Percentiles rank a stretch among this genome's conserved stretches.
Conservation (phyloP, 73 alveolate species). For the Tetrahymena thermophila region DNA sequence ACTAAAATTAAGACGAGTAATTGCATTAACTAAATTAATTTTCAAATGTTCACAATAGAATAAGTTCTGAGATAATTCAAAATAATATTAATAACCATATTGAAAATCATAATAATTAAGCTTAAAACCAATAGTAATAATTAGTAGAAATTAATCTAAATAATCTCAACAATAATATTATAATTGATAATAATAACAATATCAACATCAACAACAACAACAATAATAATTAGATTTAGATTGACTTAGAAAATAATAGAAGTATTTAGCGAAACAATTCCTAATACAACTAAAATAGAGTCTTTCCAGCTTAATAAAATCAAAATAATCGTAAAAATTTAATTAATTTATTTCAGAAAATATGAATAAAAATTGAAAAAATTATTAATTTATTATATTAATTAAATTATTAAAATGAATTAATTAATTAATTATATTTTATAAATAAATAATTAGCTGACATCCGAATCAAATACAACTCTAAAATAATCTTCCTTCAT, state of each 20-base stretch:
- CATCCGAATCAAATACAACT: not conserved
- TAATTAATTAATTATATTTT: not conserved
- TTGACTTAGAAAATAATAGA: not conserved
- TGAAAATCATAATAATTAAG: too few species aligned
- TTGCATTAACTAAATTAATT: not conserved
- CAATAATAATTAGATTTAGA: not conserved
- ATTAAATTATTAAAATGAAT: too few species aligned
- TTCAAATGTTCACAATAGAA: not conserved
- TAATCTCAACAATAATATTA: not conserved
- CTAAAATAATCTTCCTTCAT: not conserved
- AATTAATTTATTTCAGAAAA: too few species aligned
- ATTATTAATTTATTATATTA: too few species aligned
- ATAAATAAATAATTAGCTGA: not conserved
- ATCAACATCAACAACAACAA: not conserved
- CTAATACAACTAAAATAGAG: not conserved
- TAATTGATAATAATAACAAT: too few species aligned
- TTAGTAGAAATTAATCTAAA: not conserved
- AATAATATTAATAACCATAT: too few species aligned
- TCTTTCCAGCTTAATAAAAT: not conserved
- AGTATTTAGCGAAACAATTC: not conserved
- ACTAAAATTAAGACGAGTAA: not conserved
- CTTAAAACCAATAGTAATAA: too few species aligned
- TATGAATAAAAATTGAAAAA: too few species aligned
- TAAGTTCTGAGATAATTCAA: not conserved
- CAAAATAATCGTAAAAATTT: not conserved